Conservation (phyloP, 148 eudicot genomes). For the Dysphania ambrosioides region DNA sequence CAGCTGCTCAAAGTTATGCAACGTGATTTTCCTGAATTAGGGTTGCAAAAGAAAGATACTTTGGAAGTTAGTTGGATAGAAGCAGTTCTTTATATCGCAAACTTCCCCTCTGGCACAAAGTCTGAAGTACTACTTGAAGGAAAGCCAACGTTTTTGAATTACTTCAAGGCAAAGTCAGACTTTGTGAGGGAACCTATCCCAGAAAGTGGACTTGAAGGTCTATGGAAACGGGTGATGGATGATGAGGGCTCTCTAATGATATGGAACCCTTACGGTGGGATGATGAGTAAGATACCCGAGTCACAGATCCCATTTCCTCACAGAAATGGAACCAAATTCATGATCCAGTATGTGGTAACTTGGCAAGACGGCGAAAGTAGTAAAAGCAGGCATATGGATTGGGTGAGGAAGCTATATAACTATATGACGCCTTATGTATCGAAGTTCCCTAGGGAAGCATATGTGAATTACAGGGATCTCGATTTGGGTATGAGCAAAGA, state of each 20-base stretch:
- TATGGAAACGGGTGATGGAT: conserved; percentile 31
- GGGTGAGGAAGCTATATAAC: conserved; percentile 28
- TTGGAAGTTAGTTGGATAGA: conserved; percentile 38
- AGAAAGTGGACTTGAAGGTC: conserved; percentile 28
- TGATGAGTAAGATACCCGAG: conserved; percentile 35
- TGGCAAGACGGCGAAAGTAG: conserved; percentile 31
- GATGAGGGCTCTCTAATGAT: conserved; percentile 33
- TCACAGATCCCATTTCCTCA: conserved; percentile 40
- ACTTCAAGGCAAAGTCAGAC: conserved; percentile 39
- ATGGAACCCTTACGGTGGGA: conserved; percentile 37
- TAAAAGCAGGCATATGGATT: conserved; percentile 34
- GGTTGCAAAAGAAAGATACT: conserved; percentile 25
- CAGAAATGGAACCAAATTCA: conserved; percentile 31
- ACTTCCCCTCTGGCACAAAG: conserved; percentile 31
- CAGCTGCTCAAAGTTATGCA: conserved; percentile 28
- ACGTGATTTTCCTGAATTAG: conserved; percentile 34
- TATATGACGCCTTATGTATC: conserved; percentile 36
- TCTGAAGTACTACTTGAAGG: conserved; percentile 32
- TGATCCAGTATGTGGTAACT: conserved; percentile 32
- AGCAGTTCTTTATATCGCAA: conserved; percentile 33
- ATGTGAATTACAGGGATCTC: conserved; percentile 35
- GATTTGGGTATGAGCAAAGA: conserved; percentile 34
- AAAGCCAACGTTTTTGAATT: conserved; percentile 29
- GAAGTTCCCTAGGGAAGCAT: conserved; percentile 33
- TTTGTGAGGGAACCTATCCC: conserved; percentile 28